phyloP scores from a whole-genome alignment of 2,329 filamentous ascomycete species.

The Alternaria dauci region DNA sequence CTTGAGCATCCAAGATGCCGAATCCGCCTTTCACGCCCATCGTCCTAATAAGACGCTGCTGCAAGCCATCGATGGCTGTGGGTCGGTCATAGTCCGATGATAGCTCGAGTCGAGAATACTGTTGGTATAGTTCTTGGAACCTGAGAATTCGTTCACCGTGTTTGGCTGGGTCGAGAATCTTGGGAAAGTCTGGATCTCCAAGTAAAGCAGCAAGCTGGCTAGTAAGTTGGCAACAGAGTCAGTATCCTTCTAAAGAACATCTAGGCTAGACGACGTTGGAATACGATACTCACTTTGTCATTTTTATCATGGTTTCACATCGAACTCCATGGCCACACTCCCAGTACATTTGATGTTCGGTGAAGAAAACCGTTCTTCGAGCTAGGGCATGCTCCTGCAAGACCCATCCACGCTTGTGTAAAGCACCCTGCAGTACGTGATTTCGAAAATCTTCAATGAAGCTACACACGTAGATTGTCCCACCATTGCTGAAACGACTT shows the following conservation, averaged over 20 bases:
- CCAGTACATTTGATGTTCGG: slow-evolving; percentile 36
- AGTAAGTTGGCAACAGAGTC: too few species aligned
- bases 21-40: neutral
- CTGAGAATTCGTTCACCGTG: neutral
- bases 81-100: neutral
- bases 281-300: slow-evolving; percentile 23
- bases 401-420: slow-evolving; percentile 39
- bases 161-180: neutral
- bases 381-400: slow-evolving; percentile 39
- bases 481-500: neutral
- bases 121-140: neutral
- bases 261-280: neutral
- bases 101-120: neutral
- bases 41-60: too few species aligned
- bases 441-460: neutral
- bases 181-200: neutral
- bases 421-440: neutral
- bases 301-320: slow-evolving; percentile 28
- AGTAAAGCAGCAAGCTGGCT: neutral
- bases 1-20: neutral
- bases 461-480: neutral
- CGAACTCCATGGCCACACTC: slow-evolving; percentile 34
- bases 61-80: neutral
- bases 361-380: slow-evolving; percentile 37
- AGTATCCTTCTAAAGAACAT: too few species aligned